Conservation (phyloP, 2,329 filamentous ascomycete genomes). For the Phialocephala sp. region DNA sequence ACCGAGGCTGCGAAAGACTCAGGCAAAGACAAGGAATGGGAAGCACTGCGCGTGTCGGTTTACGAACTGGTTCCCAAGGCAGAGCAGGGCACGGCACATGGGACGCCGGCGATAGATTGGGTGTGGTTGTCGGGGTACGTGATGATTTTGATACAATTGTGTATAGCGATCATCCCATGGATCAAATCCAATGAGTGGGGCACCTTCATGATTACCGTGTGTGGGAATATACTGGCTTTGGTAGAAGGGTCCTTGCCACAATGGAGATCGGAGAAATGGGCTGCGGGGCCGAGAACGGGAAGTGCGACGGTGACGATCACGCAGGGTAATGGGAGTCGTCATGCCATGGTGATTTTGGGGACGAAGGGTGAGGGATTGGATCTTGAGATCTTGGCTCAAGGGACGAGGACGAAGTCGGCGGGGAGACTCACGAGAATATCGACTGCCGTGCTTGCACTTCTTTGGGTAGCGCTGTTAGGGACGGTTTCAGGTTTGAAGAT, state of each 20-base stretch:
- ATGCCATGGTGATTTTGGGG: background rate
- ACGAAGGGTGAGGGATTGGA: no score
- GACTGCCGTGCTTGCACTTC: background rate
- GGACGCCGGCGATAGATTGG: background rate
- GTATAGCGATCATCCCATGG: background rate
- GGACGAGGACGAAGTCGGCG: background rate
- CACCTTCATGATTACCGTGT: constrained; percentile 43
- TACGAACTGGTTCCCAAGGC: no score
- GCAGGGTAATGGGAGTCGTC: background rate
- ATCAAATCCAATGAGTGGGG: background rate
- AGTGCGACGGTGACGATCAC: background rate
- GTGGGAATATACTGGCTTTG: constrained; percentile 47
- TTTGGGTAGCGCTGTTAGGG: background rate
- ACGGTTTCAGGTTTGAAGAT: constrained; percentile 1
- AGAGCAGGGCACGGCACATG: no score
- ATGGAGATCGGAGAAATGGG: constrained; percentile 50
- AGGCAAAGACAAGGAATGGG: no score
- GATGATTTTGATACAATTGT: background rate
- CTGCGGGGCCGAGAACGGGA: background rate
- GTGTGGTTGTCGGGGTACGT: background rate
- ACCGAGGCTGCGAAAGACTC: no score
- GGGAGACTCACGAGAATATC: background rate
- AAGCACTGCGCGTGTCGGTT: no score
- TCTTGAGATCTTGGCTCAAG: background rate
- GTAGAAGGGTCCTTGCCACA: constrained; percentile 47